Percentiles rank a stretch among this genome's conserved stretches.
Evolutionary conservation across 1,139 yeast species (phyloP).

Genomic region (Zhuliangozyma blackwelliae): DNA sequence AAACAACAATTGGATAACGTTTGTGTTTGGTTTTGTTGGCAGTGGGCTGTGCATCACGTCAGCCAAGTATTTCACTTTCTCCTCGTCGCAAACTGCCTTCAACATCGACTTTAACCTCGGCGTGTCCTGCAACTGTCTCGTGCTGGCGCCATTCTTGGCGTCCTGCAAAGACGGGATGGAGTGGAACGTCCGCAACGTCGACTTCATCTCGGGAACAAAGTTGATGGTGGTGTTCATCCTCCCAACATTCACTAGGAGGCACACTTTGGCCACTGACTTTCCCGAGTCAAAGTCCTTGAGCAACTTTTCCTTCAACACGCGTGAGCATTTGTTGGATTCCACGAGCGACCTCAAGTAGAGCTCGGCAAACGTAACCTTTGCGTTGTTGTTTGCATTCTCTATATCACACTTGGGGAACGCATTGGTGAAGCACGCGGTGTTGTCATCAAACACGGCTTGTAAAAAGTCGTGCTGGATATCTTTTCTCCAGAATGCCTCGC

Average conservation of each 20-base stretch:
- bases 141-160: conserved; percentile 41
- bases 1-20: conserved; percentile 70
- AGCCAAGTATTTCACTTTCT: conserved; percentile 19
- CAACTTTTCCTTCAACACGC: conserved; percentile 73
- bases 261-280: conserved; percentile 73
- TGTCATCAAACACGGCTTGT: conserved; percentile 58
- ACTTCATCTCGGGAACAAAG: conserved; percentile 95
- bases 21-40: conserved; percentile 41
- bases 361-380: conserved; percentile 74
- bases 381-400: conserved; percentile 34
- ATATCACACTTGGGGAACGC: conserved; percentile 36
- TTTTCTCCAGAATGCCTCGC: conserved; percentile 84
- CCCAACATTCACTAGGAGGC: conserved; percentile 85
- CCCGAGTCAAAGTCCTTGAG: conserved; percentile 60
- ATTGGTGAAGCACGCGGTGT: conserved; percentile 65
- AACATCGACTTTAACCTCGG: conserved; percentile 87
- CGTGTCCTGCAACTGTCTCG: conserved; percentile 88
- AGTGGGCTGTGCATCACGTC: conserved; percentile 39
- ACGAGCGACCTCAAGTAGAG: conserved; percentile 79
- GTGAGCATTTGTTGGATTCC: conserved; percentile 78
- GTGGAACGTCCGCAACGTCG: conserved; percentile 87
- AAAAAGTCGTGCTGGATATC: conserved; percentile 87
- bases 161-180: conserved; percentile 87
- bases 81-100: conserved; percentile 66
- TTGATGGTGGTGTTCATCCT: conserved; percentile 93